Base-by-base conservation (phyloP, 2,329 filamentous ascomycete species). In the Nigrospora sphaerica region DNA sequence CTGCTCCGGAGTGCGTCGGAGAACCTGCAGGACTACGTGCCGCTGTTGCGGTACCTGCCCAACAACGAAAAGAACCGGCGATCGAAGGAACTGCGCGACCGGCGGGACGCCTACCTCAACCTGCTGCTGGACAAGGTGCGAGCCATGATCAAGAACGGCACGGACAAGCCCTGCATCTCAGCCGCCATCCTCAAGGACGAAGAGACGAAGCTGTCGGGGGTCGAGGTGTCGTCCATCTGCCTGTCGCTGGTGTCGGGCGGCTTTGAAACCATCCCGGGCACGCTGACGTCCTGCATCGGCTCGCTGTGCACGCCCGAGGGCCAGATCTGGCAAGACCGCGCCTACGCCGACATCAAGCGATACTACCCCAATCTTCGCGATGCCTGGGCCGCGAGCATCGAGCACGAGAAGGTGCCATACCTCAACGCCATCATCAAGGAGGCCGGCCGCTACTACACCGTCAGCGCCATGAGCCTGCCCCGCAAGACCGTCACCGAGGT, bases 231-330 rank as follows among this genome's bases (percentile, higher is more conserved):
- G 2, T 76, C 71, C 0, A 78, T 78, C 36, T 77, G 74, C 49
- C 58, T 78, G 0, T 74, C 71, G 0, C 62, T 78, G 2, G 73
- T 78, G 0, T 74, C 70, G 17, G 74, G 74, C 12, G 74, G 74
- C 0, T 78, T 78, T 42, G 74, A 78, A 53, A 77, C 74, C 0
- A 77, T 78, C 39, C 73, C 74, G 0, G 73, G 73, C 1, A 77
- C 73, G 0, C 50, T 77, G n/a, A 76, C 73, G 0, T 72, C 69
- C 6, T 72, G 69, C 39, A 70, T 78, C 37, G 74, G 73, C 2
- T 75, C 71, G 0, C 59, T 78, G 0, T 69, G 63, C 1, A 77
- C 72, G 0, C 57, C 62, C 0, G 69, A 72, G 52, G 74, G 74
- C 0, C 73, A 76, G 48, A 51, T 62, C 1, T 77, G 70, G 57